Percentiles rank a stretch among this genome's conserved stretches.
Conservation (phyloP, 306 rosid genomes). For the Crataegus laevigata region DNA sequence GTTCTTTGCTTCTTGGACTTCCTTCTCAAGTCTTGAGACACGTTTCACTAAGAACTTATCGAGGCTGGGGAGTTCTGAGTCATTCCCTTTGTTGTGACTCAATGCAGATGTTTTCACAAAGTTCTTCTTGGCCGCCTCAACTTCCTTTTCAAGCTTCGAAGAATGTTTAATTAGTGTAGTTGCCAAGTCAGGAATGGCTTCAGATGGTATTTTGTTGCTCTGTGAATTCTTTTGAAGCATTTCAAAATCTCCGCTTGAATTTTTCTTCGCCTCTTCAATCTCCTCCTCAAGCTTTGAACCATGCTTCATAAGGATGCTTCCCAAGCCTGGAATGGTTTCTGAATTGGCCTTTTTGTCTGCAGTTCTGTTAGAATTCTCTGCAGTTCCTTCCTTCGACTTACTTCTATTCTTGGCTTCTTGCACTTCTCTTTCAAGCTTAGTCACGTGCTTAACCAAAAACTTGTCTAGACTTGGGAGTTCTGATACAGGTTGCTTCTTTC, state of each 20-base stretch:
- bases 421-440: constrained; percentile 82
- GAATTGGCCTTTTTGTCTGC: constrained; percentile 12
- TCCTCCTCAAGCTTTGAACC: constrained; percentile 41
- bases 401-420: constrained; percentile 63
- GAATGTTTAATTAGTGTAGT: constrained; percentile 18
- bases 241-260: constrained; percentile 7
- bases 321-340: constrained; percentile 33
- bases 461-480: constrained; percentile 88
- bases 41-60: constrained; percentile 77
- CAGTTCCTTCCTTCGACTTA: constrained; percentile 23
- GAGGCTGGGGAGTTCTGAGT: constrained; percentile 52
- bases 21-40: constrained; percentile 75
- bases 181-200: constrained; percentile 21
- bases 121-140: constrained; percentile 23
- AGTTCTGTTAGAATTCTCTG: constrained; percentile 21
- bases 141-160: constrained; percentile 36
- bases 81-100: constrained; percentile 30
- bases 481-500: constrained; percentile 45
- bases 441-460: constrained; percentile 70
- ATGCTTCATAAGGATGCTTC: constrained; percentile 42
- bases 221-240: constrained; percentile 1
- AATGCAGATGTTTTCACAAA: not conserved
- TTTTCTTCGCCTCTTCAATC: constrained; percentile 33
- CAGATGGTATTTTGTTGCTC: constrained; percentile 3
- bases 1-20: constrained; percentile 73